phyloP scores from a whole-genome alignment of 2,329 filamentous ascomycete species.

The Calonectria naviculata region DNA sequence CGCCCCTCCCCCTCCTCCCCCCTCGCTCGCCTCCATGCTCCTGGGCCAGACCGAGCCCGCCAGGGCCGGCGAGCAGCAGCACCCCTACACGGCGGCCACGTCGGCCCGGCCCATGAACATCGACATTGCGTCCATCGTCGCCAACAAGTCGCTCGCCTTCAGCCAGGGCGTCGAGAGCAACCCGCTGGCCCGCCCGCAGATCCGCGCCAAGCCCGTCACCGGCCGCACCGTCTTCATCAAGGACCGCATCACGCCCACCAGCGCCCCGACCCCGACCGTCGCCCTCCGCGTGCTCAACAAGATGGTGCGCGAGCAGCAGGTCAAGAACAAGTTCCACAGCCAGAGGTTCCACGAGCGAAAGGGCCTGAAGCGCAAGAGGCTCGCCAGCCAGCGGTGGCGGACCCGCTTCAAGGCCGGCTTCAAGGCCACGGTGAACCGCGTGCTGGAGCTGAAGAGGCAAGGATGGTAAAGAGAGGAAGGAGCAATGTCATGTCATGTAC shows the following conservation, averaged over 20 bases:
- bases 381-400: constrained; percentile 76
- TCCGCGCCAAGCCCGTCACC: constrained; percentile 47
- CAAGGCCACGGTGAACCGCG: constrained; percentile 70
- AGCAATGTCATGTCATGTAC: constrained; percentile 20
- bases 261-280: constrained; percentile 53
- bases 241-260: constrained; percentile 38
- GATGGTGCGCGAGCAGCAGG: constrained; percentile 61
- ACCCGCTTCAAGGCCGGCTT: constrained; percentile 77
- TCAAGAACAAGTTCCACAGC: constrained; percentile 63
- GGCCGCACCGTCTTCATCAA: constrained; percentile 53
- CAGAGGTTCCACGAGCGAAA: constrained; percentile 82
- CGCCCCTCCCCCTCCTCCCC: constrained; percentile 17
- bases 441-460: constrained; percentile 77
- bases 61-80: constrained; percentile 14
- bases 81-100: constrained; percentile 43
- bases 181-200: constrained; percentile 42
- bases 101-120: constrained; percentile 33
- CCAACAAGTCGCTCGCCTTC: constrained; percentile 42
- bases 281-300: constrained; percentile 56
- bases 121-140: constrained; percentile 51
- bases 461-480: constrained; percentile 71
- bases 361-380: constrained; percentile 81
- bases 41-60: not conserved
- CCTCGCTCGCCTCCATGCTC: constrained; percentile 6
- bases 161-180: constrained; percentile 29